Conservation (phyloP, 2,329 filamentous ascomycete species). For the Aureobasidium sp. region DNA sequence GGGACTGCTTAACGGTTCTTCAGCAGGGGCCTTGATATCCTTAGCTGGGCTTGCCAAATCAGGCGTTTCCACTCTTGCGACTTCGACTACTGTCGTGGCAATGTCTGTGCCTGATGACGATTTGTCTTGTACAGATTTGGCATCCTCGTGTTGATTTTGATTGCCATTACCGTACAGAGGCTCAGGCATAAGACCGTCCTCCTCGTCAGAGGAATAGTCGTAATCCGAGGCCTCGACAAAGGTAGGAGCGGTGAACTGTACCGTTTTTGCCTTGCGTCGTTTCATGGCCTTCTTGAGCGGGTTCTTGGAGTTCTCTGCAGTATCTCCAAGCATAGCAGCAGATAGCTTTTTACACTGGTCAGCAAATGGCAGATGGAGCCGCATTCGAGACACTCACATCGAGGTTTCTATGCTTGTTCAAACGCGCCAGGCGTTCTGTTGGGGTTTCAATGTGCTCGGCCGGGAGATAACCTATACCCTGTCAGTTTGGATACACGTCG, state of each 20-base stretch:
- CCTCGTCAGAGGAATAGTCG: constrained; percentile 67
- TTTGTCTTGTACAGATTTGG: background rate
- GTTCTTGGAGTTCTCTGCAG: constrained; percentile 71
- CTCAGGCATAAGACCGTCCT: constrained; percentile 18
- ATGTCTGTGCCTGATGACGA: background rate
- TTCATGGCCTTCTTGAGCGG: constrained; percentile 77
- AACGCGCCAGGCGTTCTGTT: constrained; percentile 80
- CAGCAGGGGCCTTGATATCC: constrained; percentile 18
- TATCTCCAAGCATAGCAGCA: constrained; percentile 62
- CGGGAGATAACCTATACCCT: constrained; percentile 69
- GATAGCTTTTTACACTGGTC: constrained; percentile 43
- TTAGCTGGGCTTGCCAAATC: constrained; percentile 14
- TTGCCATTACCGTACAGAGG: constrained; percentile 1
- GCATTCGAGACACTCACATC: constrained; percentile 56
- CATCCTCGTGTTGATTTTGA: background rate
- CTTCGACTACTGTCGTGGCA: background rate
- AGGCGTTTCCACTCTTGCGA: constrained; percentile 6
- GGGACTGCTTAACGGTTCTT: constrained; percentile 23
- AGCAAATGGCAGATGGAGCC: constrained; percentile 18
- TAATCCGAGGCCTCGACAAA: constrained; percentile 83
- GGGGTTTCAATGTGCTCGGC: constrained; percentile 98
- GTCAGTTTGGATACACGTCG: constrained; percentile 15
- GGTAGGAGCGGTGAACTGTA: constrained; percentile 75
- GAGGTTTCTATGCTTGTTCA: constrained; percentile 98
- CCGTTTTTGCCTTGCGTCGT: constrained; percentile 72